Evolutionary conservation across 2,329 filamentous ascomycete species (phyloP), one percentile per base, ranked within the genome.

Genomic region (Rutstroemia sp.): DNA sequence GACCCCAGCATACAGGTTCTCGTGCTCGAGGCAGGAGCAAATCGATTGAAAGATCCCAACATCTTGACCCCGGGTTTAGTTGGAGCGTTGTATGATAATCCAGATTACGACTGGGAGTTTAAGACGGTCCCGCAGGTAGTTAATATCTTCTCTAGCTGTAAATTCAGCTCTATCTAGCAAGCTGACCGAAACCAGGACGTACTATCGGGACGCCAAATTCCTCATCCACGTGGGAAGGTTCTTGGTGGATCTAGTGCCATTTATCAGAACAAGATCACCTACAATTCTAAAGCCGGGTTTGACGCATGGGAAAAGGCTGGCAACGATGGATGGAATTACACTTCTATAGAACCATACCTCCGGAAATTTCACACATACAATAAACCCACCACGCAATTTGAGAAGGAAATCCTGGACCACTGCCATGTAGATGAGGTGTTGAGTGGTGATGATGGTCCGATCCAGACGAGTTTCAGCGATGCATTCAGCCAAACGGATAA

Each of bases 241-340:
- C 68, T 19, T 67, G 73, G 44, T 75, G 73, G 74, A 63, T 65
- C 63, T 9, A 68, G 63, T 38, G 71, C 66, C 0, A 70, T 74
- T 38, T 64, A 66, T 48, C 53, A 62, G 27, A 58, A 65, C 60
- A 61, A 57, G 4, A 64, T 59, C 48, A 60, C 64, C 44, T 58
- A 61, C 17, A 53, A 52, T 5, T 51, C 56, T 3, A 58, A 59
- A 25, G 17, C 46, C 70, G 16, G 62, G 69, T 78, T 47, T 67
- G 71, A 55, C 78, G 74, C 76, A 25, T 77, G 75, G 73, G 66
- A 67, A 34, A 62, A 60, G 1, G 57, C 76, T 14, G 74, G 73
- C 0, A 75, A 75, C 41, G 57, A 65, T 2, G 73, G 72, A 10
- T 77, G 73, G 73, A 67, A 66, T 19, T 73, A 68, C 62, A 61